Evolutionary conservation across 371 early-diverging fungal genomes (phyloP).

Genomic region (Mucor racemosus): DNA sequence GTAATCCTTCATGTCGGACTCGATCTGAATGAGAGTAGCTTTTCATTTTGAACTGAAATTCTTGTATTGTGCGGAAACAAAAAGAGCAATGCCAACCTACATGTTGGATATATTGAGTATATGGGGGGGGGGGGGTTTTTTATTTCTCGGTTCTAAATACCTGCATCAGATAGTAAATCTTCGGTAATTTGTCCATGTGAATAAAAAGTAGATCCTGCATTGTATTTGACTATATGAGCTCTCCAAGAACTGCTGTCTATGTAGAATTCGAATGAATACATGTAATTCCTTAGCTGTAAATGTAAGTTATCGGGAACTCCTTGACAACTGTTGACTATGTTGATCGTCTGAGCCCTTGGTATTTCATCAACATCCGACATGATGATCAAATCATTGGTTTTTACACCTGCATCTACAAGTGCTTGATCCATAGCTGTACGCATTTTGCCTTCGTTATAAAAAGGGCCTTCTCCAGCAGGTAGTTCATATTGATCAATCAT

Average conservation of each 20-base stretch:
- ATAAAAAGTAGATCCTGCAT: slow-evolving; percentile 33
- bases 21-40: slow-evolving; percentile 47
- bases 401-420: slow-evolving; percentile 34
- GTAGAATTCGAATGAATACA: slow-evolving; percentile 63
- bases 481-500: slow-evolving; percentile 31
- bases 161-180: slow-evolving; percentile 56
- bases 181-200: slow-evolving; percentile 42
- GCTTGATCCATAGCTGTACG: slow-evolving; percentile 44
- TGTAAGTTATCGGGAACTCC: slow-evolving; percentile 53
- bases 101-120: not conserved
- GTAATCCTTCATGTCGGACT: slow-evolving; percentile 17
- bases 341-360: slow-evolving; percentile 25
- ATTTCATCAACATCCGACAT: slow-evolving; percentile 45
- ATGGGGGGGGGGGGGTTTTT: too few relatives aligned
- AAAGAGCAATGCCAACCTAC: slow-evolving; percentile 41
- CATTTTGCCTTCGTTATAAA: slow-evolving; percentile 51
- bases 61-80: slow-evolving; percentile 45
- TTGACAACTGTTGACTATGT: slow-evolving; percentile 36
- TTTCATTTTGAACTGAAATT: slow-evolving; percentile 55
- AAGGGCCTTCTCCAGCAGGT: slow-evolving; percentile 44
- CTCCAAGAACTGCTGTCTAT: slow-evolving; percentile 52
- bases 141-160: slow-evolving; percentile 31
- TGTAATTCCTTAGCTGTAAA: slow-evolving; percentile 52
- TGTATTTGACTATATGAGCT: slow-evolving; percentile 44
- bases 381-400: slow-evolving; percentile 30